phyloP scores from a whole-genome alignment of 2,329 filamentous ascomycete genomes.

The Calonectria naviculata region DNA sequence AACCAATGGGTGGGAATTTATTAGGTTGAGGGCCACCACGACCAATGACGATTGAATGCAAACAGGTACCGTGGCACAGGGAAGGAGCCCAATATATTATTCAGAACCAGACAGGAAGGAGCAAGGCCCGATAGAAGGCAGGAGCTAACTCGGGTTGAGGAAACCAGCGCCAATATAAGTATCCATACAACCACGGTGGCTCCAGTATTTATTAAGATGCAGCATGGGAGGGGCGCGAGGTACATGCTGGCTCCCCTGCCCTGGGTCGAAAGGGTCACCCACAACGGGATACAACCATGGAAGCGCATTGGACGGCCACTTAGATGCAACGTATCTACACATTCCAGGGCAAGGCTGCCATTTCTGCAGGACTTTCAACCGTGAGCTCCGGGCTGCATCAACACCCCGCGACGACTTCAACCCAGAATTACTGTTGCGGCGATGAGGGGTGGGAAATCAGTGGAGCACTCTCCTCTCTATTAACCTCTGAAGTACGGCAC shows the following conservation, averaged over 20 bases:
- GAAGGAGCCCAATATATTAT: not conserved
- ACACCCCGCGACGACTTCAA: not conserved
- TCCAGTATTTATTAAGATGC: slow-evolving; percentile 9
- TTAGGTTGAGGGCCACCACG: not conserved
- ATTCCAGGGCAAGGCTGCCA: not conserved
- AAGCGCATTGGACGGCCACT: not conserved
- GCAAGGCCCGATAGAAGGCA: not conserved
- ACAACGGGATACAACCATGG: not conserved
- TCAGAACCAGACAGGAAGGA: not conserved
- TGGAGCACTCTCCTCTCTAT: not conserved
- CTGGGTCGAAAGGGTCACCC: not conserved
- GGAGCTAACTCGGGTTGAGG: not conserved
- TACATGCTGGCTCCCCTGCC: slow-evolving; percentile 2
- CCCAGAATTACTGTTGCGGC: not conserved
- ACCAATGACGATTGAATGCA: slow-evolving; percentile 6
- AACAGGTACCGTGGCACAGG: not conserved
- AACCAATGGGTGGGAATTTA: slow-evolving; percentile 9
- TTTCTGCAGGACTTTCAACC: not conserved
- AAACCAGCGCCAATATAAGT: slow-evolving; percentile 14
- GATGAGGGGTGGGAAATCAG: not conserved
- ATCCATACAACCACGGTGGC: slow-evolving; percentile 4
- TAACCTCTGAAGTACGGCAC: not conserved
- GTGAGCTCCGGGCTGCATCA: not conserved
- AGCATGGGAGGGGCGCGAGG: slow-evolving; percentile 6
- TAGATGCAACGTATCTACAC: slow-evolving; percentile 16